Evolutionary conservation across 176 grass and related monocot species (phyloP), one percentile per base, ranked within the genome.

Genomic region (Cenchrus fungigraminus): DNA sequence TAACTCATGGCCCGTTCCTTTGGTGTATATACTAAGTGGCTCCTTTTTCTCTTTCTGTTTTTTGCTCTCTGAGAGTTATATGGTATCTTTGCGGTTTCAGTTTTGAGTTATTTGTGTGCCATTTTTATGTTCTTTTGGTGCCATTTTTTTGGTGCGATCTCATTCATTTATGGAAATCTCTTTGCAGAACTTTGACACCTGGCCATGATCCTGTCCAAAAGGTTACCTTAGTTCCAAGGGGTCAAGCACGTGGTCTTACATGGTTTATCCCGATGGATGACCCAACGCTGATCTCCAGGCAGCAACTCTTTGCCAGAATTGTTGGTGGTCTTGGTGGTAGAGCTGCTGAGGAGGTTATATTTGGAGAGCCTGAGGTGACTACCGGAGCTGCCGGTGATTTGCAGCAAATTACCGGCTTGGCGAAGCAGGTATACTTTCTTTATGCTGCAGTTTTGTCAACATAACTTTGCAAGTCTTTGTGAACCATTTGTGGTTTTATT

Each of bases 221-320:
- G 91, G 97, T 99, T 71, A 99, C 97, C 44, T 58, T 99, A 14
- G 73, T 99, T 80, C 97, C 97, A 68, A 91, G 97, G 74, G 97
- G 97, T 65, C 97, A 99, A 84, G 97, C 97, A 55, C 93, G 97
- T 77, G 97, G 97, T 82, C 91, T 99, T 9, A 99, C 97, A 43
- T 99, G 97, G 97, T 99, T 99, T 87, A 99, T 99, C 75, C 97
- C 97, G 11, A 91, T 88, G 78, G 97, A 99, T 40, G 97, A 99
- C 82, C 93, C 97, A 8, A 94, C 93, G 8, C 87, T 99, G 43
- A 99, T 99, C 60, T 99, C 97, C 19, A 94, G 86, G 81, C 97
- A 99, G 72, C 97, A 99, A 82, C 93, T 99, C 40, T 99, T 99
- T 83, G 93, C 97, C 62, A 90, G 97, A 82, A 99, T 99, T 15